These are phyloP conservation scores for Termitomyces eurrhizus DNA, from an alignment of 768 basidiomycete species.

Conservation along the genomic window DNA sequence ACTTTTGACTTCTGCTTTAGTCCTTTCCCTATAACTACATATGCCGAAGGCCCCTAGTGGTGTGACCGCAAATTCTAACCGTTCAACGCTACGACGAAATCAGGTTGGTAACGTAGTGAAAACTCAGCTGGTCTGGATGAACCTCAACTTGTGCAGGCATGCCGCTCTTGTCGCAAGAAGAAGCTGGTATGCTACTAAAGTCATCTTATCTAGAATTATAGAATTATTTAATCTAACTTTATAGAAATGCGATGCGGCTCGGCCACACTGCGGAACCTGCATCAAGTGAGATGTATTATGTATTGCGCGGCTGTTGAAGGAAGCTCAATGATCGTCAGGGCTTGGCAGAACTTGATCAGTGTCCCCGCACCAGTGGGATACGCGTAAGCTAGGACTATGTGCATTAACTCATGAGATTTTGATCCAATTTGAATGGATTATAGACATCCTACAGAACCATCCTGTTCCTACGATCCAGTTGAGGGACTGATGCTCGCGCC, in stretches of 20 bases:
- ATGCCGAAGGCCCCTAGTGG: slow-evolving; percentile 69
- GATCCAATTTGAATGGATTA: slow-evolving; percentile 6
- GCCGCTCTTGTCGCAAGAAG: slow-evolving; percentile 77
- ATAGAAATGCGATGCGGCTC: slow-evolving; percentile 86
- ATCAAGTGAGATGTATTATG: slow-evolving; percentile 56
- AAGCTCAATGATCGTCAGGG: slow-evolving; percentile 28
- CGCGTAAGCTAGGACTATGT: slow-evolving; percentile 48
- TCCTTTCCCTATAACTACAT: background rate
- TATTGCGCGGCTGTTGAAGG: background rate
- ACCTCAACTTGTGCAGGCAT: slow-evolving; percentile 47
- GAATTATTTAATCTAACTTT: background rate
- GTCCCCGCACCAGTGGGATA: slow-evolving; percentile 85
- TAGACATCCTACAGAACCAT: slow-evolving; percentile 83
- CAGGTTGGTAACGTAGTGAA: slow-evolving; percentile 43
- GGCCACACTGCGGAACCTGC: slow-evolving; percentile 83
- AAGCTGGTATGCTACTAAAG: slow-evolving; percentile 59
- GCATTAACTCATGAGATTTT: slow-evolving; percentile 7
- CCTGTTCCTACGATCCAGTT: slow-evolving; percentile 83
- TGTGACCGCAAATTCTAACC: slow-evolving; percentile 37
- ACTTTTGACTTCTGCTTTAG: background rate
- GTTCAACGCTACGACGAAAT: slow-evolving; percentile 73
- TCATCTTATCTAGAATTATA: background rate
- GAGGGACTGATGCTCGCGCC: slow-evolving; percentile 76
- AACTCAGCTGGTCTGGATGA: background rate
- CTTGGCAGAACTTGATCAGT: slow-evolving; percentile 77